Conservation (phyloP, 2,329 filamentous ascomycete genomes). For the Trichoderma sp. region DNA sequence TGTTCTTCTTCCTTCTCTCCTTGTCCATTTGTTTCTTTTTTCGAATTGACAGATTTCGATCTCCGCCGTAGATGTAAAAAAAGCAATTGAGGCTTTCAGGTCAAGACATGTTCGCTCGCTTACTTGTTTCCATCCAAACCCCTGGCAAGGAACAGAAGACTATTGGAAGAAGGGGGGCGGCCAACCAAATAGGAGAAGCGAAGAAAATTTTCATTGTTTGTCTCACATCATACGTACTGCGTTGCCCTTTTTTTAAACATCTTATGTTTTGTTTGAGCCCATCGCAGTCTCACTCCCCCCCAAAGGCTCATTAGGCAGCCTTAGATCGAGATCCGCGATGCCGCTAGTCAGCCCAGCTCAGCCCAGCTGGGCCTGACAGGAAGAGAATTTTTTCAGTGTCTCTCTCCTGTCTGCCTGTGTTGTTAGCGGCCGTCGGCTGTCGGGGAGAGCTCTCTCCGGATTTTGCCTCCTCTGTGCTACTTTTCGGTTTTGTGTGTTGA, state of each 20-base stretch:
- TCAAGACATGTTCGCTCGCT: neutral
- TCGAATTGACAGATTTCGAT: neutral
- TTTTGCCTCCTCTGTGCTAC: neutral
- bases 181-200: neutral
- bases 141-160: neutral
- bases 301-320: neutral
- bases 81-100: neutral
- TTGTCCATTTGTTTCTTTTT: neutral
- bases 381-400: neutral
- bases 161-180: neutral
- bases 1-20: neutral
- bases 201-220: neutral
- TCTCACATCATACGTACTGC: neutral
- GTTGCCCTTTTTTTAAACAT: neutral
- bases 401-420: neutral
- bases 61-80: neutral
- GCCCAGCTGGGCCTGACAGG: neutral
- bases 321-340: conserved; percentile 15
- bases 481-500: neutral
- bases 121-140: neutral
- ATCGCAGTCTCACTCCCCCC: neutral
- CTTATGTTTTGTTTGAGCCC: neutral
- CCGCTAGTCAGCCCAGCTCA: conserved; percentile 19
- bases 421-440: neutral
- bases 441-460: conserved; percentile 8